A percentile compares a stretch with the other conserved stretches of the same genome.
Conservation (phyloP, 1,139 yeast species). For the Spathaspora sp. region DNA sequence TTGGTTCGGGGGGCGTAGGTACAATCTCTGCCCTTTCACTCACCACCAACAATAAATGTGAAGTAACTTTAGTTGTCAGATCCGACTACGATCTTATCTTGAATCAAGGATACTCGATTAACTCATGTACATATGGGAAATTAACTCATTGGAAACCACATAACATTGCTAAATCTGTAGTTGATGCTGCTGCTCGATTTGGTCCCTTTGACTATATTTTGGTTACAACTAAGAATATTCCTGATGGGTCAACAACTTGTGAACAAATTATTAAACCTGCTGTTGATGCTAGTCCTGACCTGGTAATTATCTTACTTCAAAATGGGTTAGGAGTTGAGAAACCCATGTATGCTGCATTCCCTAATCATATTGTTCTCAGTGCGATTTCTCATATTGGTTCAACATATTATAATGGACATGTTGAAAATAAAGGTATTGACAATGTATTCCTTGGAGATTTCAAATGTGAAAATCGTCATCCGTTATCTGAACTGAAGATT, state of each 20-base stretch:
- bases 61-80: conserved; percentile 62
- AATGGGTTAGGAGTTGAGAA: conserved; percentile 76
- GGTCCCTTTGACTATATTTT: conserved; percentile 68
- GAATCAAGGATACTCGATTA: conserved; percentile 55
- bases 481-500: conserved; percentile 24
- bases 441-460: conserved; percentile 56
- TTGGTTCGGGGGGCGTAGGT: conserved; percentile 63
- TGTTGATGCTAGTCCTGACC: conserved; percentile 45
- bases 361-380: conserved; percentile 57
- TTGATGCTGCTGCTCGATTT: conserved; percentile 38
- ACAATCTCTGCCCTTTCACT: conserved; percentile 65
- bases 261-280: conserved; percentile 63
- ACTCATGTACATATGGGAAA: conserved; percentile 62
- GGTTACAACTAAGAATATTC: conserved; percentile 71
- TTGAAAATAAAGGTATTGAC: conserved; percentile 57
- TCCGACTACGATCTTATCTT: conserved; percentile 61
- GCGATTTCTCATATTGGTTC: conserved; percentile 74
- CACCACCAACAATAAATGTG: conserved; percentile 40
- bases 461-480: conserved; percentile 18
- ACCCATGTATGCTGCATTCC: conserved; percentile 56
- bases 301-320: conserved; percentile 59
- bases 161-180: conserved; percentile 39
- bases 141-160: conserved; percentile 55
- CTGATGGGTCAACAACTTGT: conserved; percentile 56
- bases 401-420: conserved; percentile 51